A percentile compares a stretch with the other conserved stretches of the same genome.
Conservation (phyloP, 441 rosid genomes). For the Dalechampia spathulata region DNA sequence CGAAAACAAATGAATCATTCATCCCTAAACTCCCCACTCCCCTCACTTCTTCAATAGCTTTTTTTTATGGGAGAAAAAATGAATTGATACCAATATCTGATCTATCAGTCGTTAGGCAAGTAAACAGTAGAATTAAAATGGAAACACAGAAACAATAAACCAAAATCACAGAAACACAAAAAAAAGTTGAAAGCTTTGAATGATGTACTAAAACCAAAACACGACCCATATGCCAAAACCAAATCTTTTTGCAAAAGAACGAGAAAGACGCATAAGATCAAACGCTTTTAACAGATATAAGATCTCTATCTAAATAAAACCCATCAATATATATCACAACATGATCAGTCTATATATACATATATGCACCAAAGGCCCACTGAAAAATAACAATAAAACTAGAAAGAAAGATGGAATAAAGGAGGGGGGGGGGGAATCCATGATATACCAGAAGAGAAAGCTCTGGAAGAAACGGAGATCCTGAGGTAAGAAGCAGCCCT, state of each 20-base stretch:
- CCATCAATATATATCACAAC: constrained; percentile 9
- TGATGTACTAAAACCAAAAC: background rate
- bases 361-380: background rate
- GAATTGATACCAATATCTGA: background rate
- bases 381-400: background rate
- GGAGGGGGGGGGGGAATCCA: background rate
- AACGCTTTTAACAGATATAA: background rate
- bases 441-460: constrained; percentile 56
- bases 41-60: background rate
- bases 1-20: too few relatives aligned
- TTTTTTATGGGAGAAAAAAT: background rate
- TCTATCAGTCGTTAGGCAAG: too few relatives aligned
- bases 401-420: background rate
- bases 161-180: too few relatives aligned
- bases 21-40: too few relatives aligned
- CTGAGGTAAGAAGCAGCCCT: constrained; percentile 77
- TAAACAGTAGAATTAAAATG: too few relatives aligned
- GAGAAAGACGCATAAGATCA: constrained; percentile 14
- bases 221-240: constrained; percentile 17
- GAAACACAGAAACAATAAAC: too few relatives aligned
- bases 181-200: background rate
- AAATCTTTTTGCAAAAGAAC: background rate
- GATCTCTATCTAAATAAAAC: constrained; percentile 14
- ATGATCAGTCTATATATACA: constrained; percentile 4
- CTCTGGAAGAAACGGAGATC: constrained; percentile 70